Base-by-base conservation (phyloP, 129 eudicot species). In the Oenanthe sinensis region DNA sequence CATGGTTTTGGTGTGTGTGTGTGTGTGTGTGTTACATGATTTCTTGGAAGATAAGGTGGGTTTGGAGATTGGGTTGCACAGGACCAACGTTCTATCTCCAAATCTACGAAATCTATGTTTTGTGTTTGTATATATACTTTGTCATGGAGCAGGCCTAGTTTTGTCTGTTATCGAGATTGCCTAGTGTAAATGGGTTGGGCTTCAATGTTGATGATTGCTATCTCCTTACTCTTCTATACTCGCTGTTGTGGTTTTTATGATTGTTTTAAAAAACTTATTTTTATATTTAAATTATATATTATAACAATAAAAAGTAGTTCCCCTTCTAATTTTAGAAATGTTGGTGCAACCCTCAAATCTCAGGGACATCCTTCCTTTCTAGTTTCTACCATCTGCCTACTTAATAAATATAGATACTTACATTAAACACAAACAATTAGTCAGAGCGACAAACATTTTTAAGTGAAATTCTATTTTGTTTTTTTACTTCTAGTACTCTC, bases 381-480 rank as follows among this genome's bases (percentile, higher is more conserved):
- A 5, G 62, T 85, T 79, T 45, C 70, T 46, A 5, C 78, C 88
- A 77, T 80, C 75, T 83, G 89, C 79, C 78, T 37, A 77, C 77
- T 46, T 76, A 58, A 63, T 46, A 39, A 24, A 44, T 43, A 74
- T 72, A 82, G 88, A 76, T 82, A 85, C 85, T 74, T 77, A n/a
- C n/a, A 79, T 79, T 85, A 79, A 83, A 50, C 79, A 78, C 70
- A 49, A 55, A 83, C 76, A 70, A 85, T 84, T 84, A 79, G 0
- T 48, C 33, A 81, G 77, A 39, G 81, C 55, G 49, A 52, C 39
- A 78, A 26, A 55, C 74, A 87, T 71, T 86, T 87, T 82, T 85
- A 81, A 85, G 86, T 82, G 78, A 85, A 87, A 33, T 33, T 33
- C 36, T 87, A 85, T 77, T 83, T 81, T 81, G 78, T 79, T 71